Conservation (phyloP, 805 yeast genomes). For the Candida broadrunensis region DNA sequence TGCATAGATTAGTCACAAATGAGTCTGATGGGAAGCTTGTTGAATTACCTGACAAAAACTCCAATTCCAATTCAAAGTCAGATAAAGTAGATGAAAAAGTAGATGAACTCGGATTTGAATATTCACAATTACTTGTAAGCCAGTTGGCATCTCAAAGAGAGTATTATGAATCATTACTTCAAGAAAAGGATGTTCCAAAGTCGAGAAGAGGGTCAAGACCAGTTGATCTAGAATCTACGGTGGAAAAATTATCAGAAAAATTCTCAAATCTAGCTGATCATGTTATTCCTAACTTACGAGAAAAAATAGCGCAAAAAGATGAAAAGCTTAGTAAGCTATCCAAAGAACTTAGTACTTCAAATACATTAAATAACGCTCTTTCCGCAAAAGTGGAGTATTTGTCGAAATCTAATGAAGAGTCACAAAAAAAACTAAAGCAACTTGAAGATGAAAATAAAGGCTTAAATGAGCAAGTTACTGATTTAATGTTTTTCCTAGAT, state of each 20-base stretch:
- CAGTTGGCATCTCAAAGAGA: slow-evolving; percentile 86
- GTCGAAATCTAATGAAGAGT: slow-evolving; percentile 21
- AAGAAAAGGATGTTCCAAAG: slow-evolving; percentile 17
- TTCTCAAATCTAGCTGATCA: slow-evolving; percentile 21
- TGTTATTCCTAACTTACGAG: slow-evolving; percentile 31
- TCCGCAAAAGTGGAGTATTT: slow-evolving; percentile 35
- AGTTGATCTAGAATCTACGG: slow-evolving; percentile 23
- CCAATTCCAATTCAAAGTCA: slow-evolving; percentile 1
- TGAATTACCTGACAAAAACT: slow-evolving; percentile 51
- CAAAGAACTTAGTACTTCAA: slow-evolving; percentile 29
- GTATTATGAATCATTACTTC: slow-evolving; percentile 58
- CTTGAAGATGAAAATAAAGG: slow-evolving; percentile 44
- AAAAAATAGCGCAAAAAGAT: slow-evolving; percentile 27
- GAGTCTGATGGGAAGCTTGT: slow-evolving; percentile 88
- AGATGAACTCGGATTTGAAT: slow-evolving; percentile 69
- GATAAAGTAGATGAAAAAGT: slow-evolving; percentile 27
- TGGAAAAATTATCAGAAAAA: slow-evolving; percentile 24
- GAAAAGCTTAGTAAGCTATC: slow-evolving; percentile 24
- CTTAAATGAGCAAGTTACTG: slow-evolving; percentile 62
- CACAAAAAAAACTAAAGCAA: slow-evolving; percentile 17
- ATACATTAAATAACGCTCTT: slow-evolving; percentile 36
- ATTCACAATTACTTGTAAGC: slow-evolving; percentile 71
- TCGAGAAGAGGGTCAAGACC: slow-evolving; percentile 18
- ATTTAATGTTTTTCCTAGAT: slow-evolving; percentile 77
- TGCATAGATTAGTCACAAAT: slow-evolving; percentile 79